Evolutionary conservation across 495 filamentous ascomycete genomes (phyloP), one percentile per base, ranked within the genome.

Genomic region (Trichoderma orchidacearum): DNA sequence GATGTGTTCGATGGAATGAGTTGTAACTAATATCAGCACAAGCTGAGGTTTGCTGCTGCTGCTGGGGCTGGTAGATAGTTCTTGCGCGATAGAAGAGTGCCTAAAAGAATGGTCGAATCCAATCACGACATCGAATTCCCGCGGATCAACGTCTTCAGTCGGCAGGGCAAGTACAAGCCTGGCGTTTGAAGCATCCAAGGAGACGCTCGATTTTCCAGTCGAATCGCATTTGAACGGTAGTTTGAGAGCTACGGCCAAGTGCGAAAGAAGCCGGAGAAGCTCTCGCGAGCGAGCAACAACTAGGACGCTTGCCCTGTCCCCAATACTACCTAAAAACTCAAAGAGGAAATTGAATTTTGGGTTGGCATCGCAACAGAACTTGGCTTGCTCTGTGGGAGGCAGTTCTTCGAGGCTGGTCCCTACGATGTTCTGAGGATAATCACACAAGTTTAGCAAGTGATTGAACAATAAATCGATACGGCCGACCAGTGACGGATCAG

Each of bases 1-100:
- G 18, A 75, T 62, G 32, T 78, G 75, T 57, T 78, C 73, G n/a
- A 76, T 63, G 4, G 72, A 72, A 56, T 69, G 67, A 5, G 59
- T 63, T n/a, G 59, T 63, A 0, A 73, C 63, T 17, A 76, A 60
- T 0, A 60, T 59, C 29, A 77, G 59, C 3, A 74, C 53, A 13
- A 58, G 21, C 17, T 8, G 57, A 21, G 5, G 52, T 15, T 34
- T 15, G 25, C 25, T 30, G 15, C 25, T 30, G 15, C 56, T 29
- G n/a, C 57, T 54, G 1, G 13, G 5, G 29, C 3, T 17, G 3
- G 17, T 34, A 27, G 54, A 35, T 25, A 57, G 17, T 1, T 18
- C 27, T 32, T 28, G 13, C n/a, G 56, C 41, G 6, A 36, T 23
- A 13, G 30, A 6, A 9, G 56, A 57, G 15, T 58, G 41, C 29